Conservation (phyloP, 768 basidiomycete species). For the Macrolepiota dolichaula region DNA sequence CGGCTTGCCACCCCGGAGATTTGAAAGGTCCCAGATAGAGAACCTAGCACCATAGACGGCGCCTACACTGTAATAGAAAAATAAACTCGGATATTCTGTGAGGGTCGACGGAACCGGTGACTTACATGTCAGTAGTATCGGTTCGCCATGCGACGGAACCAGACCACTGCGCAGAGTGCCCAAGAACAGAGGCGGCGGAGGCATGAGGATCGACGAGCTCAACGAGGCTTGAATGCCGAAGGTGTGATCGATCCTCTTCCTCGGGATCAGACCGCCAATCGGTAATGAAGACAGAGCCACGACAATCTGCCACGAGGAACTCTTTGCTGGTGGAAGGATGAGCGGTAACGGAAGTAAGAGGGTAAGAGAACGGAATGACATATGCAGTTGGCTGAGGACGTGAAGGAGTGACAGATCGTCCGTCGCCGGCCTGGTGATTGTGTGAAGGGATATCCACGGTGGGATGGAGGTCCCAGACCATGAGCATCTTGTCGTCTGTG, state of each 20-base stretch:
- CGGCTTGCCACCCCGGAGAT: constrained; percentile 73
- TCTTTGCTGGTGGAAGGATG: constrained; percentile 77
- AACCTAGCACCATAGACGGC: constrained; percentile 71
- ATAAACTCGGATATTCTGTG: background rate
- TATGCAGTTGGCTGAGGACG: constrained; percentile 76
- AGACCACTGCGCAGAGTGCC: constrained; percentile 41
- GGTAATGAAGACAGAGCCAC: constrained; percentile 72
- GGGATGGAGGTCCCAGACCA: constrained; percentile 85
- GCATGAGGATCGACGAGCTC: constrained; percentile 73
- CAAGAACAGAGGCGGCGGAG: constrained; percentile 49
- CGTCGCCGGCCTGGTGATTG: constrained; percentile 22
- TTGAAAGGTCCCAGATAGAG: constrained; percentile 73
- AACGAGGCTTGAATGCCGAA: constrained; percentile 61
- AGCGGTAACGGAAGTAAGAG: constrained; percentile 64
- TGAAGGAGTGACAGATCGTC: constrained; percentile 28
- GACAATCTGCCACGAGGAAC: constrained; percentile 72
- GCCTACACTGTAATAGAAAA: constrained; percentile 53
- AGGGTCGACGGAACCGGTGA: constrained; percentile 13
- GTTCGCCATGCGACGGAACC: constrained; percentile 69
- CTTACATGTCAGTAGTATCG: constrained; percentile 71
- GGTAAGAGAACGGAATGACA: constrained; percentile 68
- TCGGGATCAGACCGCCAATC: constrained; percentile 80
- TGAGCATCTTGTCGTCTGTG: constrained; percentile 77
- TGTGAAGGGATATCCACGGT: constrained; percentile 40
- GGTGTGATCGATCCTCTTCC: constrained; percentile 44